Evolutionary conservation across 2,329 filamentous ascomycete genomes (phyloP).

Genomic region (Hypoxylon sp.): DNA sequence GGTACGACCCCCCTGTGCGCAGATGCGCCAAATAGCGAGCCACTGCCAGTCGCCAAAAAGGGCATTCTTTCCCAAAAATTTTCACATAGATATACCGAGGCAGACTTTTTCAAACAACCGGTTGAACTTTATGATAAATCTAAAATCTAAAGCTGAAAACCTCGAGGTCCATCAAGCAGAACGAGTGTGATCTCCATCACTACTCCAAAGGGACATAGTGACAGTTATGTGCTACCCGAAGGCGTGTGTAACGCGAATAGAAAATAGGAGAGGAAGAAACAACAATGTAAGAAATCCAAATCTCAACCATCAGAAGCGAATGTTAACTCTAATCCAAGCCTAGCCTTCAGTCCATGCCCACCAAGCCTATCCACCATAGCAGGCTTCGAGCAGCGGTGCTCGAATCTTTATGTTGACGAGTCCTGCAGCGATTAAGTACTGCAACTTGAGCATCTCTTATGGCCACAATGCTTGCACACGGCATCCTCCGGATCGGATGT

Average conservation of each 20-base stretch:
- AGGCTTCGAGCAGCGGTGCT: neutral
- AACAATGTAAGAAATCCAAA: neutral
- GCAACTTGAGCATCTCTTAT: conserved; percentile 5
- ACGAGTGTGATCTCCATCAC: conserved; percentile 25
- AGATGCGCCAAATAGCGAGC: neutral
- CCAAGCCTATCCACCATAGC: neutral
- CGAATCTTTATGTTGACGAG: neutral
- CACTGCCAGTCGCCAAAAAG: neutral
- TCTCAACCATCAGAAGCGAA: conserved; percentile 16
- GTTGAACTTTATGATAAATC: conserved; percentile 13
- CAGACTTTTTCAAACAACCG: conserved; percentile 9
- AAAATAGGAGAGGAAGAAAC: conserved; percentile 2
- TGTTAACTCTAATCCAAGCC: conserved; percentile 4
- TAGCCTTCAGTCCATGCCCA: neutral
- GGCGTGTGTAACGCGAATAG: neutral
- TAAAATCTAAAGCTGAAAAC: conserved; percentile 17
- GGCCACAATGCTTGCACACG: conserved; percentile 31
- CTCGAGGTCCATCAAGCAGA: conserved; percentile 31
- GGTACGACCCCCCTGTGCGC: neutral
- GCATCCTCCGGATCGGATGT: neutral
- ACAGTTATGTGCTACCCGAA: neutral
- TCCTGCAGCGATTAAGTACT: neutral
- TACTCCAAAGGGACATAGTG: neutral
- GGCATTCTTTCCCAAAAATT: neutral
- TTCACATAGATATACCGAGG: neutral